Evolutionary conservation across 2,329 filamentous ascomycete genomes (phyloP).

Genomic region (Colletotrichum simmondsii): DNA sequence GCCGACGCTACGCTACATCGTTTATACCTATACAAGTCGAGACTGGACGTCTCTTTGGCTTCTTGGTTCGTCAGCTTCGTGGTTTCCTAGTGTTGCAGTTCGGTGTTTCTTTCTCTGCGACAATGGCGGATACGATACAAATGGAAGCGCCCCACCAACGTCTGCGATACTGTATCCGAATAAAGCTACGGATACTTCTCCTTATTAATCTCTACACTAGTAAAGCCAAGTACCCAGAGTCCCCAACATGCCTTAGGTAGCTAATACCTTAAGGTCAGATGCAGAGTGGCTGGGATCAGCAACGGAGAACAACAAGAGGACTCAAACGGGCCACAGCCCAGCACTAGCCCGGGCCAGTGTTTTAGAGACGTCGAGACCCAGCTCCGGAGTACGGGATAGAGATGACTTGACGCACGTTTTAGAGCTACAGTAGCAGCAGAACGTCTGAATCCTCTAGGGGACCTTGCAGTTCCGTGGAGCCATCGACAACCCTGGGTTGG

Average conservation of each 20-base stretch:
- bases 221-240: neutral
- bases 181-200: neutral
- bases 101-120: constrained; percentile 2
- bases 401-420: constrained; percentile 32
- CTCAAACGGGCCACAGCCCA: constrained; percentile 15
- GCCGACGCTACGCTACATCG: neutral
- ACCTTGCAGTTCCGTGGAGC: constrained; percentile 19
- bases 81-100: neutral
- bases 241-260: neutral
- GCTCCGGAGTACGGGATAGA: constrained; percentile 22
- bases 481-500: constrained; percentile 1
- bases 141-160: neutral
- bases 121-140: constrained; percentile 13
- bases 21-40: neutral
- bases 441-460: constrained; percentile 7
- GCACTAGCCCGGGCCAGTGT: constrained; percentile 31
- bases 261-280: neutral
- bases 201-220: neutral
- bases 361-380: constrained; percentile 29
- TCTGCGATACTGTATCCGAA: neutral
- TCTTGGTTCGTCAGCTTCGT: neutral
- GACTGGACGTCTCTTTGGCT: neutral
- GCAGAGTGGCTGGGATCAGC: neutral
- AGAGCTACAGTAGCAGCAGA: constrained; percentile 23
- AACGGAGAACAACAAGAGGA: neutral